Evolutionary conservation across 495 filamentous ascomycete species (phyloP), one percentile per base, ranked within the genome.

Genomic region (Penicillium bovifimosum): DNA sequence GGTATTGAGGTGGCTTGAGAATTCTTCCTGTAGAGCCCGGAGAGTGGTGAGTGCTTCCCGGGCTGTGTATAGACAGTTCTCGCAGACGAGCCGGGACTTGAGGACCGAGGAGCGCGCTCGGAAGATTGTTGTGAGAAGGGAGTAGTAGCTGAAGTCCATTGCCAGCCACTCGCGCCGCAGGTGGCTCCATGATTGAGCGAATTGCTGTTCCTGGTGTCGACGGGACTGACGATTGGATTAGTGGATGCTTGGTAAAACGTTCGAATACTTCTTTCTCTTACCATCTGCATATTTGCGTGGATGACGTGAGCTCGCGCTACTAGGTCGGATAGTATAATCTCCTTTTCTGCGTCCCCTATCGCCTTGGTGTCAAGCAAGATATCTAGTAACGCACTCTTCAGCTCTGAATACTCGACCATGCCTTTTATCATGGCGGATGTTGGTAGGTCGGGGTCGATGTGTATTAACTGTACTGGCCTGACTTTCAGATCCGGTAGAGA

Each of bases 71-170:
- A 68, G 59, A 47, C 65, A 68, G 14, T 66, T 58, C 28, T 66
- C 61, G 27, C 63, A 66, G 14, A 61, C 56, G 9, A 63, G 34
- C 9, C 54, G 58, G 14, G 56, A 62, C 38, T 62, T 64, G 5
- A 59, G 50, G 1, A 62, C 61, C 0, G 58, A 59, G 5, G 61
- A 64, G 13, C 61, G 52, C 9, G 61, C 58, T 20, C 57, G 58
- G 32, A 66, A 61, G 26, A 66, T 56, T 11, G 58, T 64, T 9
- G 63, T 58, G 3, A 66, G 29, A 17, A 61, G 14, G 0, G 63
- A 61, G 20, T 66, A 66, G 49, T 66, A 66, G 42, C 62, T 63
- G 43, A 66, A 68, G 18, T 68, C 65, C 46, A 66, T 52, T 16
- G 65, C 61, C 9, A 64, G 48, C 65, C 65, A 68, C 28, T 66